Evolutionary conservation across 768 basidiomycete species (phyloP).

Genomic region (Postia placenta): DNA sequence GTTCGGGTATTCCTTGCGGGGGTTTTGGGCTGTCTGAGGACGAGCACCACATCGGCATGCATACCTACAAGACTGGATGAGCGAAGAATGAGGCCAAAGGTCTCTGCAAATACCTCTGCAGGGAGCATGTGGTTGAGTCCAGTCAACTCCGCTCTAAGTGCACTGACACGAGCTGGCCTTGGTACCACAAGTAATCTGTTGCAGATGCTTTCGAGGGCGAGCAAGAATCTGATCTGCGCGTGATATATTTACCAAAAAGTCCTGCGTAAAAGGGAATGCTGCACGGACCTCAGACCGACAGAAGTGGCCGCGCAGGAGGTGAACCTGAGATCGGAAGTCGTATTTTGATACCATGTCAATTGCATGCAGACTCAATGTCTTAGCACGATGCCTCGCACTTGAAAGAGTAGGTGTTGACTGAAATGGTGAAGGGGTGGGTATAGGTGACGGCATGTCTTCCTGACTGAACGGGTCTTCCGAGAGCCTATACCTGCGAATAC

Average conservation of each 20-base stretch:
- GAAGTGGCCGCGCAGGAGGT: slow-evolving; percentile 80
- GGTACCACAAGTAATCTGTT: slow-evolving; percentile 90
- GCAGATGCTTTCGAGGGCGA: slow-evolving; percentile 86
- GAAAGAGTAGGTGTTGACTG: slow-evolving; percentile 71
- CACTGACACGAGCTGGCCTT: slow-evolving; percentile 89
- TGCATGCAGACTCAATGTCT: slow-evolving; percentile 36
- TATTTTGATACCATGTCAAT: slow-evolving; percentile 62
- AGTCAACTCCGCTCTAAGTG: slow-evolving; percentile 93
- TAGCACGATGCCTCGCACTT: slow-evolving; percentile 37
- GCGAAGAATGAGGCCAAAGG: neutral
- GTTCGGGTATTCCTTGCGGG: slow-evolving; percentile 38
- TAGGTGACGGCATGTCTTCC: slow-evolving; percentile 38
- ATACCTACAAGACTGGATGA: slow-evolving; percentile 43
- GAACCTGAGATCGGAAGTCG: slow-evolving; percentile 57
- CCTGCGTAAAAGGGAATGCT: neutral
- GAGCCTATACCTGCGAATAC: slow-evolving; percentile 44
- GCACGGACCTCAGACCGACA: slow-evolving; percentile 73
- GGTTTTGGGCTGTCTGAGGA: slow-evolving; percentile 54
- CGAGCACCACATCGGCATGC: slow-evolving; percentile 84
- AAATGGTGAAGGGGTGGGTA: slow-evolving; percentile 39
- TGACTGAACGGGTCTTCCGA: slow-evolving; percentile 77
- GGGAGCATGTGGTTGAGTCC: slow-evolving; percentile 94
- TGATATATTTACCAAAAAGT: slow-evolving; percentile 6
- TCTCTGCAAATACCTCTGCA: slow-evolving; percentile 61
- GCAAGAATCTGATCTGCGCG: slow-evolving; percentile 74